Conservation (phyloP, 2,329 filamentous ascomycete genomes). For the Fusarium humuli region DNA sequence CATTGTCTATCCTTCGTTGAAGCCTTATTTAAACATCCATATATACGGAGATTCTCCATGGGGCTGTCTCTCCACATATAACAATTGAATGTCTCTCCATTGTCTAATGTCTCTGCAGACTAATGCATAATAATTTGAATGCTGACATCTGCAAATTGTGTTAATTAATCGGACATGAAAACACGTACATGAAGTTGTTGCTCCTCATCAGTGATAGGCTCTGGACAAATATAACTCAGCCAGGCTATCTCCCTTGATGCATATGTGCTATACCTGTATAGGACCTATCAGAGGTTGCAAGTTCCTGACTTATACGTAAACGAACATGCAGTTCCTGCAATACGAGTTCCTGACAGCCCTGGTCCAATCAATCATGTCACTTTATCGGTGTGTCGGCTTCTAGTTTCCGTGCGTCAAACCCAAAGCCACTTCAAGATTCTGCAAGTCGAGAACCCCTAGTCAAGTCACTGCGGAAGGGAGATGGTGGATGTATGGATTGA, state of each 20-base stretch:
- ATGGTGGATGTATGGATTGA: constrained; percentile 11
- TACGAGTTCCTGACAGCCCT: constrained; percentile 16
- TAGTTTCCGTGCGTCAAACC: constrained; percentile 14
- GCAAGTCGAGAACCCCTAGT: constrained; percentile 17
- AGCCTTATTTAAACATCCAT: background rate
- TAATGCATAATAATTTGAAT: constrained; percentile 24
- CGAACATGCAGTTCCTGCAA: constrained; percentile 13
- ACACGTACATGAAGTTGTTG: constrained; percentile 1
- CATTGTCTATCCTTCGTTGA: background rate
- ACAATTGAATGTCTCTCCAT: constrained; percentile 6
- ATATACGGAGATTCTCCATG: background rate
- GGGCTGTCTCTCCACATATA: constrained; percentile 1
- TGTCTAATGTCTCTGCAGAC: constrained; percentile 7
- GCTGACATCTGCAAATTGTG: background rate
- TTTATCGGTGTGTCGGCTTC: constrained; percentile 18
- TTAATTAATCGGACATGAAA: constrained; percentile 15
- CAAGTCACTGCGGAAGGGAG: constrained; percentile 4
- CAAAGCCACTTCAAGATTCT: constrained; percentile 18
- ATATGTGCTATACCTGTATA: constrained; percentile 11
- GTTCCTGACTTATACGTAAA: constrained; percentile 14
- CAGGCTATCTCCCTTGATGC: constrained; percentile 10
- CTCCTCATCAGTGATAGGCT: constrained; percentile 13
- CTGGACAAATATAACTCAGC: constrained; percentile 8
- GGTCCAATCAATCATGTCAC: constrained; percentile 33
- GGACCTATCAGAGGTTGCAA: constrained; percentile 12